Evolutionary conservation across 1,284 basidiomycete species (phyloP).

Genomic region (Pholiota adiposa): DNA sequence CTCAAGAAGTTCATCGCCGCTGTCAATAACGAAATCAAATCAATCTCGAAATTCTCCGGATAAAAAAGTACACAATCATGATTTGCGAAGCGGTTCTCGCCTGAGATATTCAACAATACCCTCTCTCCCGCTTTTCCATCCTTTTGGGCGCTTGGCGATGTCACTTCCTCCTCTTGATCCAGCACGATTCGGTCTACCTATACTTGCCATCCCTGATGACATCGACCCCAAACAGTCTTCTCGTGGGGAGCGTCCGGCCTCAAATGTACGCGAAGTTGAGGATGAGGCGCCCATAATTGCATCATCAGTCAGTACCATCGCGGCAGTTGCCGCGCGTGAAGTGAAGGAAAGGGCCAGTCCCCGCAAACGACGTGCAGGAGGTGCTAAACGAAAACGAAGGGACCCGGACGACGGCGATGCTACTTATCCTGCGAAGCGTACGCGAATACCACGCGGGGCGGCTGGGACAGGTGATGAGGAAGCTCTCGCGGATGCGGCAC

Average conservation of each 20-base stretch:
- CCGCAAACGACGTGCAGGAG: constrained; percentile 45
- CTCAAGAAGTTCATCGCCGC: constrained; percentile 15
- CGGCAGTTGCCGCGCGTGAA: constrained; percentile 38
- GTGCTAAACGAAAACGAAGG: constrained; percentile 58
- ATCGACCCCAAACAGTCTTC: constrained; percentile 23
- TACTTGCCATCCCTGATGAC: constrained; percentile 37
- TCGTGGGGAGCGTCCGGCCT: constrained; percentile 51
- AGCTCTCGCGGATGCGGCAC: constrained; percentile 23
- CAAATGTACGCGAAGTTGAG: constrained; percentile 57
- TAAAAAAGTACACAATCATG: neutral
- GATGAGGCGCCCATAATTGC: constrained; percentile 31
- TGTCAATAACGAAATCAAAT: constrained; percentile 17
- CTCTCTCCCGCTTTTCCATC: constrained; percentile 72
- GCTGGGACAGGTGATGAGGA: constrained; percentile 33
- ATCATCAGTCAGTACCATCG: constrained; percentile 32
- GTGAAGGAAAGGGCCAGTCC: constrained; percentile 45
- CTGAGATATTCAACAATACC: constrained; percentile 29
- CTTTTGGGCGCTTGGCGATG: constrained; percentile 63
- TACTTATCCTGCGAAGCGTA: constrained; percentile 71
- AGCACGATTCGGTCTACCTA: constrained; percentile 53
- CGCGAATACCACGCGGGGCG: constrained; percentile 51
- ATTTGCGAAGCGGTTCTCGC: constrained; percentile 32
- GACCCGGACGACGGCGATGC: constrained; percentile 67
- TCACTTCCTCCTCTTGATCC: constrained; percentile 72
- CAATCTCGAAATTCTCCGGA: constrained; percentile 8